Evolutionary conservation across 1,284 basidiomycete genomes (phyloP).

Genomic region (Puccinia polysora): DNA sequence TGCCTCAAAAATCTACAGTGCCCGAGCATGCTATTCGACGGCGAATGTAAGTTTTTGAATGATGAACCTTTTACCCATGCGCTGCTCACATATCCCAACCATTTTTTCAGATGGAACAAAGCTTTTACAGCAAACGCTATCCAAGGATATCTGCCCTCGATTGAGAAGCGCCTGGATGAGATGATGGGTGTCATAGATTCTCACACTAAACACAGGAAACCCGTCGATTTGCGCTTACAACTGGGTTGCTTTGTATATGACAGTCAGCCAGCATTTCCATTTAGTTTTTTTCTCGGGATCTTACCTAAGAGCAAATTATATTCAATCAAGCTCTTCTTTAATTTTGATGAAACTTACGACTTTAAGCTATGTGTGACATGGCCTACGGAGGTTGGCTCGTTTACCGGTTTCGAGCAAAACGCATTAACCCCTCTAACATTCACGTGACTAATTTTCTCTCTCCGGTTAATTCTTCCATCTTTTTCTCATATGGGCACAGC

Average conservation of each 20-base stretch:
- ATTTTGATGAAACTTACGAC: background rate
- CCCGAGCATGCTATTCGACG: conserved; percentile 30
- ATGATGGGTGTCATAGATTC: conserved; percentile 16
- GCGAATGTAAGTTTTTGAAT: conserved; percentile 40
- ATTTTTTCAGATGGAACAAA: conserved; percentile 27
- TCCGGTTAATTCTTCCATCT: too few relatives aligned
- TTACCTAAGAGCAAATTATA: background rate
- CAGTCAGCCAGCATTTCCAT: conserved; percentile 13
- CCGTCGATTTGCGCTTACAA: conserved; percentile 34
- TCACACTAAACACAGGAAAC: conserved; percentile 1
- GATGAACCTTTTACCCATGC: too few relatives aligned
- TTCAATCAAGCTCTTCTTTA: background rate
- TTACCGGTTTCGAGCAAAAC: too few relatives aligned
- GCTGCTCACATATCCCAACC: too few relatives aligned
- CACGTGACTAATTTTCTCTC: background rate
- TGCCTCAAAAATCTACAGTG: conserved; percentile 17
- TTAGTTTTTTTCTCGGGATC: background rate
- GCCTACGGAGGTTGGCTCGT: conserved; percentile 35
- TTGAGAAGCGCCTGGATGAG: conserved; percentile 25
- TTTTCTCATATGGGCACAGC: too few relatives aligned
- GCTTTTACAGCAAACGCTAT: conserved; percentile 41
- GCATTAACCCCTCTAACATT: too few relatives aligned
- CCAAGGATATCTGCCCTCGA: conserved; percentile 21
- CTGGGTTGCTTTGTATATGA: conserved; percentile 39
- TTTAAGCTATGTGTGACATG: conserved; percentile 35